phyloP scores from a whole-genome alignment of 2,329 filamentous ascomycete species.

The Penicillium sumatraense region DNA sequence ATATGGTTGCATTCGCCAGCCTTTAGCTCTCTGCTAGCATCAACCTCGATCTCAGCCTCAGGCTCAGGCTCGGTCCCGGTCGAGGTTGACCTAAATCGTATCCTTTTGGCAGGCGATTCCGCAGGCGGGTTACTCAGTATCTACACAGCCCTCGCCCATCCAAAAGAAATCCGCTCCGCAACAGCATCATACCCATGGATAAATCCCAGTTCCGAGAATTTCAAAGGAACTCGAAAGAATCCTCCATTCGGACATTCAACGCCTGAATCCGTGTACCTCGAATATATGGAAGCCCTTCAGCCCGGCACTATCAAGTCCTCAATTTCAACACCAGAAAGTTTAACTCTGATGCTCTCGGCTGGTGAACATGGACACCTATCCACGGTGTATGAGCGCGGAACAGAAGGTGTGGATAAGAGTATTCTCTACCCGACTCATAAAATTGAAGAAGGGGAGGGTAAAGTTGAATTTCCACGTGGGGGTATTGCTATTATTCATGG shows the following conservation, averaged over 20 bases:
- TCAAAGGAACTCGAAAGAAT: constrained; percentile 9
- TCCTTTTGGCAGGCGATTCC: constrained; percentile 34
- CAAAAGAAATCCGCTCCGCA: constrained; percentile 34
- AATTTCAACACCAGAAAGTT: constrained; percentile 1
- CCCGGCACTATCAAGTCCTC: constrained; percentile 22
- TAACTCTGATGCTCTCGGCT: constrained; percentile 24
- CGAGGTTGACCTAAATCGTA: constrained; percentile 28
- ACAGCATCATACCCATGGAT: constrained; percentile 40
- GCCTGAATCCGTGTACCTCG: constrained; percentile 13
- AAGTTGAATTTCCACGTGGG: constrained; percentile 31
- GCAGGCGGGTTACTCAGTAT: constrained; percentile 38
- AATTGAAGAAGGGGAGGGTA: constrained; percentile 30
- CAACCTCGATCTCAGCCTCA: no score
- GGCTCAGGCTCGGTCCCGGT: constrained; percentile 16
- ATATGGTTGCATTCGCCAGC: constrained; percentile 44
- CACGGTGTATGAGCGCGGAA: constrained; percentile 23
- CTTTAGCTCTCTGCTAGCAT: constrained; percentile 13
- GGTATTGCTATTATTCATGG: constrained; percentile 42
- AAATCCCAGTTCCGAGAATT: constrained; percentile 27
- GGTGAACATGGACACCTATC: constrained; percentile 21
- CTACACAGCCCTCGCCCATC: constrained; percentile 30
- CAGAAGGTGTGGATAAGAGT: constrained; percentile 15
- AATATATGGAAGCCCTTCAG: constrained; percentile 9
- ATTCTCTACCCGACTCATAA: constrained; percentile 33
- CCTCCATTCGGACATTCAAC: constrained; percentile 21